Conservation (phyloP, 257 asterid species). For the Ligustrum vulgare region DNA sequence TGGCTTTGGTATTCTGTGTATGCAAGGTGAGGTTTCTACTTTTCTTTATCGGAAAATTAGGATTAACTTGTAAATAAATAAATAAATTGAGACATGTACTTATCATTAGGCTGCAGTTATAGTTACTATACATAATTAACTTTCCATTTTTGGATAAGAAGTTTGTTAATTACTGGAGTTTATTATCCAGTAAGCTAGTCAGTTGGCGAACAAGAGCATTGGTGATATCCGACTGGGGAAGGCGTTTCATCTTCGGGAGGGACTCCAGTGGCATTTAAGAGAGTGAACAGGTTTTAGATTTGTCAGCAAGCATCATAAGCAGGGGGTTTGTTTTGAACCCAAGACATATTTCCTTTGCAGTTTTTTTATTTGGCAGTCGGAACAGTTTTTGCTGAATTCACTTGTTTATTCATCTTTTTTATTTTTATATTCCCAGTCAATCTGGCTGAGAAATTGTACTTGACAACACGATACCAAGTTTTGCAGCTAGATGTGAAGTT, state of each 20-base stretch:
- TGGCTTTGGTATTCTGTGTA: conserved; percentile 62
- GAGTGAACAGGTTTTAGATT: neutral
- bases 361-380: neutral
- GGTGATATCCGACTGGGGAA: conserved; percentile 17
- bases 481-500: conserved; percentile 47
- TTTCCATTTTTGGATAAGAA: neutral
- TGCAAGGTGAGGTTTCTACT: conserved; percentile 37
- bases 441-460: neutral
- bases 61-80: neutral
- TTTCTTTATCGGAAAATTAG: neutral
- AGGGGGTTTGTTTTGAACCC: neutral
- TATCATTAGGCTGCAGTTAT: neutral
- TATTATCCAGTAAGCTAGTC: conserved; percentile 22
- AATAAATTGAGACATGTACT: neutral
- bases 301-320: conserved; percentile 13
- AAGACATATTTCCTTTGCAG: neutral
- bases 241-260: conserved; percentile 23
- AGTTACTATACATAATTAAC: neutral
- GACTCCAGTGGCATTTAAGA: conserved; percentile 18
- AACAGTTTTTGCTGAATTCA: neutral
- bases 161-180: conserved; percentile 11
- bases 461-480: conserved; percentile 26
- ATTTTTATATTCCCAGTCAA: no score
- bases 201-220: conserved; percentile 19
- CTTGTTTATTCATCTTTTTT: neutral